Base-by-base conservation (phyloP, 495 filamentous ascomycete genomes). In the Podospora bellae-mahoneyi region DNA sequence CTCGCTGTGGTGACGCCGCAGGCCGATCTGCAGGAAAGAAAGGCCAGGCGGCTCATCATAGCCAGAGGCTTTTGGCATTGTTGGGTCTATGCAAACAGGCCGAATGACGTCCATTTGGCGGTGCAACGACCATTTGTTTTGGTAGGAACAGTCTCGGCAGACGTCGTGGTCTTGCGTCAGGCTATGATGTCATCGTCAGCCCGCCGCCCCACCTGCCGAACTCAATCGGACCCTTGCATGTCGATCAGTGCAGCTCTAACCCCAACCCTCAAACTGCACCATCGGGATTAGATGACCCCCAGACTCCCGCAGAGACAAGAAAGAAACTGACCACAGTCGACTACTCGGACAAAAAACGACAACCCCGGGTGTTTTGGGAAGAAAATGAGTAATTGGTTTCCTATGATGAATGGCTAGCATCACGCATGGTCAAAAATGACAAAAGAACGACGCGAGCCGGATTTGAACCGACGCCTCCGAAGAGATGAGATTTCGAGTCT, bases 401-500 rank as follows among this genome's bases (percentile, higher is more conserved):
- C 23, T 23, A 23, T 23, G 23, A 23, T 23, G 23, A 23, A 23
- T 23, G 20, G 20, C 20, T 1, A 23, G 20, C 20, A 23, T 23
- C 20, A 23, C 23, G 23, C 23, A 58, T 5, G 19, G 55, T 7
- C 13, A 58, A 23, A 58, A 58, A 58, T 23, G 55, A 15, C 6
- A 58, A 58, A 58, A 26, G n/a, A 20, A 20, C 55, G 55, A 58
- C 55, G 55, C 55, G 55, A 58, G 55, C 55, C 55, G 55, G 55
- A 58, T 58, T 58, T 58, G 55, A 58, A 58, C 55, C 55, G 55
- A 58, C 55, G 55, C 55, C 55, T 58, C 55, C 55, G 55, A 58
- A 58, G 55, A 58, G 55, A 58, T 58, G 55, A 58, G 55, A 58
- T 58, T 58, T 58, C 55, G 55, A 58, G 55, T 58, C 55, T 58